A percentile compares a stretch with the other conserved stretches of the same genome.
Evolutionary conservation across 108 stramenopile species (phyloP).

Genomic region (Skeletonema costatum): DNA sequence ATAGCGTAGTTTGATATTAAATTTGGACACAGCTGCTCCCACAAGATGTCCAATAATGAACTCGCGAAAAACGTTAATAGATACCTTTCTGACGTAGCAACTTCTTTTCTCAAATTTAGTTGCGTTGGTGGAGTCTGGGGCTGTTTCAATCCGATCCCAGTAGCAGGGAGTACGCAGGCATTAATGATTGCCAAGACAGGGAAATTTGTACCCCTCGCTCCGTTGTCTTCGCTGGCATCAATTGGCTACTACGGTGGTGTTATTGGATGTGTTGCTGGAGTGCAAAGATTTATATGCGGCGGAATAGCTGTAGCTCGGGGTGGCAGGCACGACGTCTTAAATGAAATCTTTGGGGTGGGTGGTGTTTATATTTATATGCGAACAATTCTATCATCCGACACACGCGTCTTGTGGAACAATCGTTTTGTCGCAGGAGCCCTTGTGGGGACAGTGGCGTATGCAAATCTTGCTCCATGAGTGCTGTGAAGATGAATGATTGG

Average conservation of each 20-base stretch:
- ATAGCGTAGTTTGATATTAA: too few species aligned
- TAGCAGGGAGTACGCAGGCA: conserved; percentile 8
- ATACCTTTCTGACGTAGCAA: conserved; percentile 3
- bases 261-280: conserved; percentile 20
- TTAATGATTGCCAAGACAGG: conserved; percentile 12
- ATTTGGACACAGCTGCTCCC: too few species aligned
- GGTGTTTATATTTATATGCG: conserved; percentile 15
- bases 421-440: conserved; percentile 19
- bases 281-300: conserved; percentile 21
- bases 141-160: conserved; percentile 34
- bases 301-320: conserved; percentile 20
- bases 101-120: conserved; percentile 4
- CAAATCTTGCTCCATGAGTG: conserved; percentile 22
- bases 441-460: conserved; percentile 23
- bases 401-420: conserved; percentile 36
- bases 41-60: background rate
- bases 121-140: conserved; percentile 26
- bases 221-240: conserved; percentile 35
- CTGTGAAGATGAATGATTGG: too few species aligned
- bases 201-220: conserved; percentile 26
- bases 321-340: conserved; percentile 15
- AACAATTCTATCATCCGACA: conserved; percentile 11
- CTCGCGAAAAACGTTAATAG: background rate
- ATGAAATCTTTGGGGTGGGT: conserved; percentile 24
- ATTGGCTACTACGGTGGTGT: conserved; percentile 27